These are phyloP conservation scores for Calonectria pauciramosa DNA, from an alignment of 2,329 filamentous ascomycete species.

Conservation along the genomic window DNA sequence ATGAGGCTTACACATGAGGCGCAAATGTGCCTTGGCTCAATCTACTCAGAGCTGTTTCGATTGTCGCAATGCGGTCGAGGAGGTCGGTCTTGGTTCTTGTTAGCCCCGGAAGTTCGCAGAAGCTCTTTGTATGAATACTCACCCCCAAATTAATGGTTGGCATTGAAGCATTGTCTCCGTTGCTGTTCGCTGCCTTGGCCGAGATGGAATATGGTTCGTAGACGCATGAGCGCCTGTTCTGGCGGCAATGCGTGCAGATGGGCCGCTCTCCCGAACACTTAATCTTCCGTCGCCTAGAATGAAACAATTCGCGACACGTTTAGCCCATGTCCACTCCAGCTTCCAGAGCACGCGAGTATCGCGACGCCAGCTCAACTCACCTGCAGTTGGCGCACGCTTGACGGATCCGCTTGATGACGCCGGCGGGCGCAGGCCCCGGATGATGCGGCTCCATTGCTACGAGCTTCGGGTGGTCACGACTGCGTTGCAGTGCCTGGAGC, in stretches of 20 bases:
- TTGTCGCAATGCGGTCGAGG: slow-evolving; percentile 1
- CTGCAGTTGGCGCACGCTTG: slow-evolving; percentile 33
- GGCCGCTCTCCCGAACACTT: slow-evolving; percentile 35
- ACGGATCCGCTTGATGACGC: slow-evolving; percentile 33
- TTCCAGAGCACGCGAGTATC: neutral
- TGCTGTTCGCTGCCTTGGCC: neutral
- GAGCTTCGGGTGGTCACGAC: neutral
- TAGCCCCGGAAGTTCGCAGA: neutral
- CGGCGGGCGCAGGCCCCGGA: slow-evolving; percentile 2
- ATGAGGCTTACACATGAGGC: neutral
- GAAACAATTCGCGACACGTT: neutral
- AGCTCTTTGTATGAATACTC: neutral
- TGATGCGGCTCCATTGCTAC: neutral
- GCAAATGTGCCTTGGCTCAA: neutral
- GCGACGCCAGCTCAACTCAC: slow-evolving; percentile 6
- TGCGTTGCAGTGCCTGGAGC: neutral
- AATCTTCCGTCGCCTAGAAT: slow-evolving; percentile 29
- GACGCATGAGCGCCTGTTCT: slow-evolving; percentile 23
- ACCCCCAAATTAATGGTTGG: neutral
- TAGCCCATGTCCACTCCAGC: neutral
- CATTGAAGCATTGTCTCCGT: neutral
- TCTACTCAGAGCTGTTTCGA: neutral
- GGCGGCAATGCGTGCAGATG: slow-evolving; percentile 28
- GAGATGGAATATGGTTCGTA: slow-evolving; percentile 15
- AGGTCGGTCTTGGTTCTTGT: neutral